These are phyloP conservation scores for Hypoxylon subgilvum DNA, from an alignment of 495 filamentous ascomycete genomes.

Conservation along the genomic window DNA sequence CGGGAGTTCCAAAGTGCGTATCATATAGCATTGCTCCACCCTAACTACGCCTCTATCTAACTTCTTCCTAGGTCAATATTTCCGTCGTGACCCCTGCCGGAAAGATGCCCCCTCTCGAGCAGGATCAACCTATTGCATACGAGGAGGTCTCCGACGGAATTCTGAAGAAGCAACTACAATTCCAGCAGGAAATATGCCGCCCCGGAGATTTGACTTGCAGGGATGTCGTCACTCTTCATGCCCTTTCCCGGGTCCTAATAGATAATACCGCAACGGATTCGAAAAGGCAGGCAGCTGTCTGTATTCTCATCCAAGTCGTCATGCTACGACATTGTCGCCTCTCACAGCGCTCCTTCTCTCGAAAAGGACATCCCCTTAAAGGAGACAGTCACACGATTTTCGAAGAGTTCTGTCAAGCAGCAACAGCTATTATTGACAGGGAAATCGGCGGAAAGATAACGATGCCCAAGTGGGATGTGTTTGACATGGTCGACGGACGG, in stretches of 20 bases:
- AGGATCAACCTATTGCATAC: neutral
- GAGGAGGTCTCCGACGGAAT: neutral
- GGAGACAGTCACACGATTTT: conserved; percentile 29
- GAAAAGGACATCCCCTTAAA: neutral
- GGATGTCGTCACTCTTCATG: conserved; percentile 20
- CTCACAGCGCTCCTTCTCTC: conserved; percentile 34
- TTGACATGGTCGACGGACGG: conserved; percentile 71
- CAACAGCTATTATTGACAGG: conserved; percentile 1
- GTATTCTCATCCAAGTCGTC: conserved; percentile 43
- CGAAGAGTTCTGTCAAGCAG: conserved; percentile 14
- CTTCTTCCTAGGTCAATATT: conserved; percentile 8
- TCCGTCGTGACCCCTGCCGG: conserved; percentile 2
- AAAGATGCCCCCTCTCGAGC: neutral
- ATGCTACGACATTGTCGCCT: conserved; percentile 36
- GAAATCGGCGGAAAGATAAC: conserved; percentile 8
- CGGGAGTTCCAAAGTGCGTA: conserved; percentile 41
- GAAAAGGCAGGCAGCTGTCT: conserved; percentile 15
- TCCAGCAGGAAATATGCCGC: neutral
- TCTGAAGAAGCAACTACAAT: neutral
- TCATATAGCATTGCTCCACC: neutral
- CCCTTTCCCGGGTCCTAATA: conserved; percentile 19
- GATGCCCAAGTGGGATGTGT: conserved; percentile 53
- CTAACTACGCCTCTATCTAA: neutral
- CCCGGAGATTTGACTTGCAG: conserved; percentile 13
- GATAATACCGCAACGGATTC: neutral